phyloP scores from a whole-genome alignment of 345 rosid species.

The Aquilaria sinensis region DNA sequence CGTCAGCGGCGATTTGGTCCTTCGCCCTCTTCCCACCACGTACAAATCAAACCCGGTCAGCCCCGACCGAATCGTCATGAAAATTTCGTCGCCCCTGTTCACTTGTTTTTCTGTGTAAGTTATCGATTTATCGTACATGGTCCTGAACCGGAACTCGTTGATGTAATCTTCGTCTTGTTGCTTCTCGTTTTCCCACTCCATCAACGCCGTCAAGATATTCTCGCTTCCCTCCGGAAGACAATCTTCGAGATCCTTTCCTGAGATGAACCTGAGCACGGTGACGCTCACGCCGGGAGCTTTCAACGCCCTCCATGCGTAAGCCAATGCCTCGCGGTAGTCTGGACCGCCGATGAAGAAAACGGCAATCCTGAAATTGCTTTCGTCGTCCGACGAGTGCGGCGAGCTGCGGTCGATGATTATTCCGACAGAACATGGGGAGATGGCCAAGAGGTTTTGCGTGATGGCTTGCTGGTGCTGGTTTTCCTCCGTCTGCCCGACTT shows the following conservation, averaged over 20 bases:
- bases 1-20: slow-evolving; percentile 21
- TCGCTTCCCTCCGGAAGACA: background rate
- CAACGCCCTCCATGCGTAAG: slow-evolving; percentile 41
- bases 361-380: background rate
- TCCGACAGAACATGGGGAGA: slow-evolving; percentile 59
- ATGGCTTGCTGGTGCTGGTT: slow-evolving; percentile 30
- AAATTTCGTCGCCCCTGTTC: slow-evolving; percentile 24
- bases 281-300: slow-evolving; percentile 19
- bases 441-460: slow-evolving; percentile 37
- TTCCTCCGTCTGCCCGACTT: slow-evolving; percentile 30
- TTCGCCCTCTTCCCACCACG: slow-evolving; percentile 31
- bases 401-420: slow-evolving; percentile 59
- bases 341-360: slow-evolving; percentile 40
- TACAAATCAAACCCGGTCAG: slow-evolving; percentile 20
- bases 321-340: slow-evolving; percentile 49
- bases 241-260: slow-evolving; percentile 8
- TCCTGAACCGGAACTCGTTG: slow-evolving; percentile 28
- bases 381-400: no score
- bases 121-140: slow-evolving; percentile 15
- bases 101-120: slow-evolving; percentile 21
- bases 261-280: slow-evolving; percentile 29
- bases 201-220: background rate
- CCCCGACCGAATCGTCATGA: slow-evolving; percentile 11
- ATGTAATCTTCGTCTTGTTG: slow-evolving; percentile 24
- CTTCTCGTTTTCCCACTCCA: slow-evolving; percentile 3